Conservation (phyloP, 2,329 filamentous ascomycete species). For the Clathrospora elynae region DNA sequence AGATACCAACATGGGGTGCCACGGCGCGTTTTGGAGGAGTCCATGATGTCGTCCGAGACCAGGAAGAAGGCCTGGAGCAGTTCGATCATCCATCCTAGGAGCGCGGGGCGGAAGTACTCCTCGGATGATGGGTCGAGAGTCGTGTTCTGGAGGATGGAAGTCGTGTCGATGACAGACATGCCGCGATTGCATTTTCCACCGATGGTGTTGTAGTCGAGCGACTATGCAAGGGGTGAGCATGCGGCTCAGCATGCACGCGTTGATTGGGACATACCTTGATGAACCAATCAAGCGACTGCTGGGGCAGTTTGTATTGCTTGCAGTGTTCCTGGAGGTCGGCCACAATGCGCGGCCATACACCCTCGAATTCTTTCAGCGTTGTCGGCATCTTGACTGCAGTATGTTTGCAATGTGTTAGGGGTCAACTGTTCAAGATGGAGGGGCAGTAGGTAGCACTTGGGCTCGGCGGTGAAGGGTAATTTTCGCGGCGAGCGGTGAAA, state of each 20-base stretch:
- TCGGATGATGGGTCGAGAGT: constrained; percentile 69
- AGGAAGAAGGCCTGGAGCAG: constrained; percentile 98
- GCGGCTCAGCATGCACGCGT: constrained; percentile 6
- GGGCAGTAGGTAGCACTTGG: constrained; percentile 13
- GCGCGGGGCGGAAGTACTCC: constrained; percentile 86
- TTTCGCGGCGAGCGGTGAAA: constrained; percentile 23
- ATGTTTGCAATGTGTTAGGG: neutral
- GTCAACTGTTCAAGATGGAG: constrained; percentile 13
- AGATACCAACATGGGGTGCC: constrained; percentile 97
- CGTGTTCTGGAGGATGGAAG: constrained; percentile 74
- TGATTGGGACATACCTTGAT: constrained; percentile 64
- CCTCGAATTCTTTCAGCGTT: constrained; percentile 85
- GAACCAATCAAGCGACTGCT: constrained; percentile 83
- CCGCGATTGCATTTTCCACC: constrained; percentile 99
- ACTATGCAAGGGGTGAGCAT: constrained; percentile 57
- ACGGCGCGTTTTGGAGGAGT: constrained; percentile 89
- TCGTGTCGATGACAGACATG: constrained; percentile 95
- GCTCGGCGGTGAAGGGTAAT: constrained; percentile 11
- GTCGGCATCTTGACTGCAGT: constrained; percentile 62
- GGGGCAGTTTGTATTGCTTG: constrained; percentile 79
- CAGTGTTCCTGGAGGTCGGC: constrained; percentile 80
- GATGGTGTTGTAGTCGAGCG: constrained; percentile 80
- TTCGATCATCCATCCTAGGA: constrained; percentile 96
- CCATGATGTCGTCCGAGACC: constrained; percentile 99
- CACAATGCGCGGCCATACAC: constrained; percentile 84